phyloP scores from a whole-genome alignment of 2,329 filamentous ascomycete genomes.

The Colletotrichum trifolii region DNA sequence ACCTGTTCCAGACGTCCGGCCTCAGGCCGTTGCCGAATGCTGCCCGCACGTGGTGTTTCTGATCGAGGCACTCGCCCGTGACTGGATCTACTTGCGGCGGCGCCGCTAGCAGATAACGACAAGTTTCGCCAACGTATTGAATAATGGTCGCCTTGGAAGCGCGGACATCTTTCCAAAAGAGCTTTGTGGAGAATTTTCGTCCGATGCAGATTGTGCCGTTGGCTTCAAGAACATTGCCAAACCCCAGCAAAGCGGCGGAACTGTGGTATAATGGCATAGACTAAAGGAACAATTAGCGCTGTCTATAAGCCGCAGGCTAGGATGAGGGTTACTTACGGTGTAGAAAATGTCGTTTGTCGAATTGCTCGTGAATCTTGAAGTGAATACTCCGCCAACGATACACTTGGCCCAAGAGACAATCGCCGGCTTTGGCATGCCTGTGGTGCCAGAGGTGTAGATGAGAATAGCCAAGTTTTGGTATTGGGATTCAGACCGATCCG shows the following conservation, averaged over 20 bases:
- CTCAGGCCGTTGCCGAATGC: conserved; percentile 89
- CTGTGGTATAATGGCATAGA: conserved; percentile 93
- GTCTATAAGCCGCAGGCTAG: conserved; percentile 2
- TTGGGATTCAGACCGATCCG: conserved; percentile 61
- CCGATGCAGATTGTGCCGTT: conserved; percentile 78
- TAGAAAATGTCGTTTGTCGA: conserved; percentile 76
- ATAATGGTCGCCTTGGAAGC: conserved; percentile 77
- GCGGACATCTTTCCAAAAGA: conserved; percentile 83
- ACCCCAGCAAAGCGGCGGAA: conserved; percentile 78
- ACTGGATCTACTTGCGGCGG: conserved; percentile 69
- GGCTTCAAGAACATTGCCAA: conserved; percentile 67
- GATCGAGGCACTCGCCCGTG: conserved; percentile 77
- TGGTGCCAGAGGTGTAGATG: conserved; percentile 89
- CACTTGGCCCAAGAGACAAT: conserved; percentile 80
- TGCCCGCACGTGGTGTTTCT: conserved; percentile 75
- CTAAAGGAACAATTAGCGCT: conserved; percentile 50
- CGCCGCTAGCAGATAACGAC: conserved; percentile 81
- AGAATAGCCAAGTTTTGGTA: conserved; percentile 73
- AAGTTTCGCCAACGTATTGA: conserved; percentile 90
- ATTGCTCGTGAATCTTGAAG: conserved; percentile 67
- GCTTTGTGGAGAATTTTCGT: conserved; percentile 80
- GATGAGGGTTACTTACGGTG: conserved; percentile 63
- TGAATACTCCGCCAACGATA: conserved; percentile 63
- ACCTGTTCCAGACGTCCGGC: conserved; percentile 85
- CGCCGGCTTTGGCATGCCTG: conserved; percentile 83